phyloP scores from a whole-genome alignment of 2,329 filamentous ascomycete species.

The Apiospora koreana region DNA sequence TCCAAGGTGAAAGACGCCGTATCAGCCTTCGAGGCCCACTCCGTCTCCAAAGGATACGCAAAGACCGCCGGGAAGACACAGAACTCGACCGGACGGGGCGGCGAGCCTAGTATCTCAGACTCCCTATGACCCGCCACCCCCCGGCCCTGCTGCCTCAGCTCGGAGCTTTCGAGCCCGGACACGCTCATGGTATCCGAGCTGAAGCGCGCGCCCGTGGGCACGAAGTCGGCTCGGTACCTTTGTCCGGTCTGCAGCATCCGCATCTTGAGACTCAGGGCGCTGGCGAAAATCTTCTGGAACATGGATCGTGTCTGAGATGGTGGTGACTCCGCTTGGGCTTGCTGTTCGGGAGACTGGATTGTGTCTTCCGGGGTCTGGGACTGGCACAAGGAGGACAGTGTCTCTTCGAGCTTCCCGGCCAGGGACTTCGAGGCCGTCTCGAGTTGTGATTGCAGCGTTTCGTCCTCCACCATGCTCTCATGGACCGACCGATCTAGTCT shows the following conservation, averaged over 20 bases:
- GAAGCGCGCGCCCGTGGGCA: neutral
- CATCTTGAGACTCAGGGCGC: neutral
- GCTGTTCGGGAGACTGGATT: too few relatives aligned
- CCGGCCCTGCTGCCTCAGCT: neutral
- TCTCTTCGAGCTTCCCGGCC: neutral
- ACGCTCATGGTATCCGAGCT: neutral
- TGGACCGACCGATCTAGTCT: neutral
- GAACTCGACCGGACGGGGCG: neutral
- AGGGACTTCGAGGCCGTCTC: neutral
- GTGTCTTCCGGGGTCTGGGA: neutral
- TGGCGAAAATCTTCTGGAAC: neutral
- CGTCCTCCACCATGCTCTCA: neutral
- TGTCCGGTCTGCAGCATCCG: neutral
- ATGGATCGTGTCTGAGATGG: neutral
- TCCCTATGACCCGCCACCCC: neutral
- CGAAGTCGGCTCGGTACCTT: neutral
- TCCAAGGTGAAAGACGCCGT: neutral
- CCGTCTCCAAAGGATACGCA: neutral
- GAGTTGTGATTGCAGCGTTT: neutral
- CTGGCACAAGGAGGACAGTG: neutral
- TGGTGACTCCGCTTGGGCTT: too few relatives aligned
- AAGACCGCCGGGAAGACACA: neutral
- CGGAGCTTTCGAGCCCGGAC: neutral
- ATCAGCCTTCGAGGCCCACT: neutral
- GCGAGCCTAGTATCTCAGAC: neutral